A percentile compares a stretch with the other conserved stretches of the same genome.
Conservation (phyloP, 1,284 basidiomycete genomes). For the Boletus semigastroideus region DNA sequence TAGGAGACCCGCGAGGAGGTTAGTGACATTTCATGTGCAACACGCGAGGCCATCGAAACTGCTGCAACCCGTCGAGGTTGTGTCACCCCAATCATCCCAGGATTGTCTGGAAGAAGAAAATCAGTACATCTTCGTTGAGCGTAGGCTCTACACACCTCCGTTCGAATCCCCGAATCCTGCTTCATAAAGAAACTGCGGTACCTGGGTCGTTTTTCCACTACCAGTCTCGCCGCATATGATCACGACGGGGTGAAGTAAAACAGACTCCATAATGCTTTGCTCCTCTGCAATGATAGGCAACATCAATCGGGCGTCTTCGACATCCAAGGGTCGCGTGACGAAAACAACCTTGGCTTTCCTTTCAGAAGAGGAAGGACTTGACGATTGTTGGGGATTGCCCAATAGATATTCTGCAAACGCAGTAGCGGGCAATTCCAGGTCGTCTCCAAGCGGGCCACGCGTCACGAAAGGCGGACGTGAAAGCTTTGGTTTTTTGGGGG, state of each 20-base stretch:
- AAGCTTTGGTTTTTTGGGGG: conserved; percentile 45
- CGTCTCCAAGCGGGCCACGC: conserved; percentile 69
- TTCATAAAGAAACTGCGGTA: conserved; percentile 96
- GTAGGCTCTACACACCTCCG: conserved; percentile 57
- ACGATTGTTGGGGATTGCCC: conserved; percentile 21
- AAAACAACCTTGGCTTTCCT: conserved; percentile 47
- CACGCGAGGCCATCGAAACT: conserved; percentile 92
- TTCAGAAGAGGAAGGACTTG: conserved; percentile 17
- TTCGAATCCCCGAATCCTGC: conserved; percentile 88
- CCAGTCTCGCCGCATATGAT: conserved; percentile 97
- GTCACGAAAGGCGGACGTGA: conserved; percentile 38
- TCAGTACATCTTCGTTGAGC: conserved; percentile 2
- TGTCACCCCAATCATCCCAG: conserved; percentile 97
- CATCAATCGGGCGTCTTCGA: conserved; percentile 76
- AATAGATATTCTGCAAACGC: conserved; percentile 55
- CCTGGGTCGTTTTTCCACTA: conserved; percentile 97
- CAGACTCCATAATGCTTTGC: conserved; percentile 90
- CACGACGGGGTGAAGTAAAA: conserved; percentile 85
- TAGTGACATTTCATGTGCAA: conserved; percentile 85
- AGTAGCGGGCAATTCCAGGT: conserved; percentile 61
- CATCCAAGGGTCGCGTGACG: conserved; percentile 69
- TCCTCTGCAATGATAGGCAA: conserved; percentile 94
- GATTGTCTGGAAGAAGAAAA: conserved; percentile 66
- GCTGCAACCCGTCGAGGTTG: conserved; percentile 98
- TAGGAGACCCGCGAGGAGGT: conserved; percentile 85